Conservation (phyloP, 768 basidiomycete species). For the Boletus eberwhitei region DNA sequence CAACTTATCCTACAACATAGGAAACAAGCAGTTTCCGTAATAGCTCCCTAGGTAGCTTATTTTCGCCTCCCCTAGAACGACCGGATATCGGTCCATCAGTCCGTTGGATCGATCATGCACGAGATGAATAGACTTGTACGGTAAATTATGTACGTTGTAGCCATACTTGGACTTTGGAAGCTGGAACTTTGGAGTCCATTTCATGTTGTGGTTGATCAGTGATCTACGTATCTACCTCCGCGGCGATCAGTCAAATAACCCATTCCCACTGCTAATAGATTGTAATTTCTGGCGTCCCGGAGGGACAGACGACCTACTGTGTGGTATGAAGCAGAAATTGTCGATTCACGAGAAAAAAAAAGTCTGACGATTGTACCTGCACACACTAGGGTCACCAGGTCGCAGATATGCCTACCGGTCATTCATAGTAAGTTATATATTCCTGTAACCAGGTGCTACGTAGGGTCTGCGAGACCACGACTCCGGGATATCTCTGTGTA, state of each 20-base stretch:
- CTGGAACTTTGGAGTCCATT: neutral
- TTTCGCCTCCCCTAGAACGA: neutral
- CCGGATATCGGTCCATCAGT: neutral
- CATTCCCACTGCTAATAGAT: neutral
- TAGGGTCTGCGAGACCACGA: neutral
- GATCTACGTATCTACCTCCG: neutral
- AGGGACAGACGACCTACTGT: neutral
- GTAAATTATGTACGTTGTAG: neutral
- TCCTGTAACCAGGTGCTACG: neutral
- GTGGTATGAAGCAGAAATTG: neutral
- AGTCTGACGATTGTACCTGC: too few species aligned
- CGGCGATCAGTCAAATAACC: too few species aligned
- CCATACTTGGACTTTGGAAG: neutral
- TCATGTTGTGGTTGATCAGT: neutral
- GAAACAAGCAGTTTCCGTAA: neutral
- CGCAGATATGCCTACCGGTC: neutral
- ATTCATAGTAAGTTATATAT: neutral
- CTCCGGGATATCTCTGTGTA: neutral
- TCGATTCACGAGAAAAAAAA: neutral
- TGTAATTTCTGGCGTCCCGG: neutral
- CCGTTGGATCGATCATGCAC: neutral
- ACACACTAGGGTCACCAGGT: neutral
- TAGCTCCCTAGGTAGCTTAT: neutral
- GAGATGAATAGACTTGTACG: neutral
- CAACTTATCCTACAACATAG: constrained; percentile 3